Conservation (phyloP, 2,329 filamentous ascomycete genomes). For the Epichloe festucae region DNA sequence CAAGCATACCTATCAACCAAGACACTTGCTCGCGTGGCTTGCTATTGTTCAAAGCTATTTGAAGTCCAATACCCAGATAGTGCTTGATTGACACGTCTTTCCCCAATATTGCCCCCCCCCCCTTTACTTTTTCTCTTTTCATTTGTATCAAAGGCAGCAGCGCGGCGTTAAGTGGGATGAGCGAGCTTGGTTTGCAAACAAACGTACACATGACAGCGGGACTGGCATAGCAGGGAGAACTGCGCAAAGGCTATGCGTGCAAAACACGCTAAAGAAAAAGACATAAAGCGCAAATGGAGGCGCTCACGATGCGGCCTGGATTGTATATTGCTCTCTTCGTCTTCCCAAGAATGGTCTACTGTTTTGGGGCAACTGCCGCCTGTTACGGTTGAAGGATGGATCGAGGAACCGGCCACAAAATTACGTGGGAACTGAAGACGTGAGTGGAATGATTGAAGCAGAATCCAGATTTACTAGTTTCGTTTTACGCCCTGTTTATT, state of each 20-base stretch:
- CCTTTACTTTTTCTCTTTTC: background rate
- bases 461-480: background rate
- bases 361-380: background rate
- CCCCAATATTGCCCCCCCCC: background rate
- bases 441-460: background rate
- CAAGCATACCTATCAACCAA: background rate
- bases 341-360: background rate
- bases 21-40: too few relatives aligned
- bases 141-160: slow-evolving; percentile 11
- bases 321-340: background rate
- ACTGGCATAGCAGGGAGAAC: background rate
- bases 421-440: background rate
- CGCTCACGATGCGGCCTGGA: background rate
- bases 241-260: too few relatives aligned
- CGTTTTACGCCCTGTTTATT: background rate
- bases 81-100: too few relatives aligned
- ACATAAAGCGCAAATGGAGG: background rate
- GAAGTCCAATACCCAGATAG: too few relatives aligned
- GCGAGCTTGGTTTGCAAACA: background rate
- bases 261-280: too few relatives aligned
- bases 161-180: slow-evolving; percentile 10
- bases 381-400: background rate
- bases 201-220: background rate
- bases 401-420: background rate
- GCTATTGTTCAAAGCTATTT: background rate